Evolutionary conservation across 2,329 filamentous ascomycete genomes (phyloP), one percentile per base, ranked within the genome.

Genomic region (Aspergillus sp.): DNA sequence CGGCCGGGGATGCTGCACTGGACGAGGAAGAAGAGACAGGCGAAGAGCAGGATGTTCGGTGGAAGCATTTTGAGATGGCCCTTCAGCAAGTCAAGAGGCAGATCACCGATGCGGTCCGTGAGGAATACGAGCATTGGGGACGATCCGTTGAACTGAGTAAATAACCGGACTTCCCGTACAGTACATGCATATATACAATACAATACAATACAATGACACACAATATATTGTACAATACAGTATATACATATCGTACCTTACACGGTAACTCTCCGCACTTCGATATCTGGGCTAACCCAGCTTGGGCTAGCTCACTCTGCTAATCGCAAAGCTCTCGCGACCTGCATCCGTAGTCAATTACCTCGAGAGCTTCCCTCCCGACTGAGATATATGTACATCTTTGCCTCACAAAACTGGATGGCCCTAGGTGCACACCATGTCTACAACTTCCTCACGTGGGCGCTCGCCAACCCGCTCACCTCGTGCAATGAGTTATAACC

Each of bases 31-130:
- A 80, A 68, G 72, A 78, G 69, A 73, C 69, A n/a, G 64, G 73
- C 3, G 60, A 75, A 63, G 71, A 76, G 39, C 69, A 70, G 31
- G 67, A 68, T 42, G 73, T 83, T 31, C 72, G 69, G 36, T 69
- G 69, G 67, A 69, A 69, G 57, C 80, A 83, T 64, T 80, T 83
- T 60, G 74, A 78, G 49, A 65, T 65, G 52, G 81, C 79, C 1
- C 69, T 81, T 54, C 58, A 63, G 42, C 71, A 75, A 53, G 82
- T 85, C 16, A 82, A 82, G 57, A 82, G 81, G 60, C 84, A 86
- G 55, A 87, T 90, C 58, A 88, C 87, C 6, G 71, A 74, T 18
- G 80, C 81, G 54, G 84, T 90, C 79, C 76, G 88, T 55, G 69
- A 77, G 16, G 82, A 80, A 1, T 90, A 87, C 69, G 81, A 87